A percentile compares a stretch with the other conserved stretches of the same genome.
Conservation (phyloP, 2,329 filamentous ascomycete species). For the Lachnellula occidentalis region DNA sequence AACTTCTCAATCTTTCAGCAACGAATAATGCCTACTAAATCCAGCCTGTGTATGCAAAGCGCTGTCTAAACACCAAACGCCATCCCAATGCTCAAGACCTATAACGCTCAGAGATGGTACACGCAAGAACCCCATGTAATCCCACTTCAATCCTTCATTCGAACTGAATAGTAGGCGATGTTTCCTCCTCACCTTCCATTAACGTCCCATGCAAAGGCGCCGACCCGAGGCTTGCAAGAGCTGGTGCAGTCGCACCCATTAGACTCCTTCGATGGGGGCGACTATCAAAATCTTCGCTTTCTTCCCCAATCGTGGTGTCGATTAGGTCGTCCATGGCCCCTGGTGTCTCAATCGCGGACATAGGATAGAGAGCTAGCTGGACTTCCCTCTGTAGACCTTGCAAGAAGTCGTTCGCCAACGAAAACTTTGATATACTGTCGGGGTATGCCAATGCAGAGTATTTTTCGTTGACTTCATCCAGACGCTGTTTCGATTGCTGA, state of each 20-base stretch:
- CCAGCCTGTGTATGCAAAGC: slow-evolving; percentile 14
- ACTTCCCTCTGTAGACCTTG: slow-evolving; percentile 41
- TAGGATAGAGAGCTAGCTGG: slow-evolving; percentile 28
- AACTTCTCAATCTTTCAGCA: background rate
- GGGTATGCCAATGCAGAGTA: slow-evolving; percentile 47
- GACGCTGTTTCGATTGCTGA: slow-evolving; percentile 70
- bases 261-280: slow-evolving; percentile 51
- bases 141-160: slow-evolving; percentile 13
- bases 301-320: slow-evolving; percentile 39
- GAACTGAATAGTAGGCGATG: slow-evolving; percentile 18
- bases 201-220: slow-evolving; percentile 38
- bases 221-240: slow-evolving; percentile 42
- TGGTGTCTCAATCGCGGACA: slow-evolving; percentile 24
- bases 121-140: slow-evolving; percentile 11
- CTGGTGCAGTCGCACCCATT: slow-evolving; percentile 39
- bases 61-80: slow-evolving; percentile 24
- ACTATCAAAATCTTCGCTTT: slow-evolving; percentile 51
- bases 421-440: slow-evolving; percentile 48
- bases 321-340: slow-evolving; percentile 28
- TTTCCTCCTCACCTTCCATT: slow-evolving; percentile 9
- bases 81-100: slow-evolving; percentile 25
- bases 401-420: slow-evolving; percentile 47
- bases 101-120: slow-evolving; percentile 19
- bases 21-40: slow-evolving; percentile 6
- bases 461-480: slow-evolving; percentile 60